phyloP scores from a whole-genome alignment of 2,329 filamentous ascomycete genomes.

The Fusarium phyllophilum region DNA sequence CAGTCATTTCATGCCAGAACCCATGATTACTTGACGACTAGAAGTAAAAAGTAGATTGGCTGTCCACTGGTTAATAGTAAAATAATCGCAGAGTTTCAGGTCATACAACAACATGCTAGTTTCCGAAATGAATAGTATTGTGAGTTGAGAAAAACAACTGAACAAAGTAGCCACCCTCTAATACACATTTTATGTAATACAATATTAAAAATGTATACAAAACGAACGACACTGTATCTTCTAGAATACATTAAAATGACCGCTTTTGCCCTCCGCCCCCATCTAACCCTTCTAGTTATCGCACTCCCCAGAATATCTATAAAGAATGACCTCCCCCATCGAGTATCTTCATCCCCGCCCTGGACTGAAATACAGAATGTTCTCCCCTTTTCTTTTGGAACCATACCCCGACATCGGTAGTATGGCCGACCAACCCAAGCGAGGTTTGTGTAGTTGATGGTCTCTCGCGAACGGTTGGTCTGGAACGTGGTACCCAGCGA shows the following conservation, averaged over 20 bases:
- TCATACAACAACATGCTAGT: background rate
- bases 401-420: constrained; percentile 23
- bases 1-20: accelerated
- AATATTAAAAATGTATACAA: background rate
- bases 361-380: constrained; percentile 3
- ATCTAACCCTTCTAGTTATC: constrained; percentile 7
- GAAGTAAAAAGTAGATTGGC: background rate
- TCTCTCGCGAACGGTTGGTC: constrained; percentile 6
- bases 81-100: background rate
- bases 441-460: background rate
- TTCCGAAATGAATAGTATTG: background rate
- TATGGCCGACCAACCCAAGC: constrained; percentile 27
- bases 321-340: constrained; percentile 3
- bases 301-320: constrained; percentile 3
- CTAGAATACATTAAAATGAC: background rate
- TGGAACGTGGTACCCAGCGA: constrained; percentile 34
- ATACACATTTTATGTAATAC: constrained; percentile 5
- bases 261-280: background rate
- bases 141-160: background rate
- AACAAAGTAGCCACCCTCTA: background rate
- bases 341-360: constrained; percentile 7
- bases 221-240: background rate
- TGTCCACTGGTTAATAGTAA: background rate
- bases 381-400: background rate
- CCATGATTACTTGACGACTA: background rate